Evolutionary conservation across 768 basidiomycete genomes (phyloP), one percentile per base, ranked within the genome.

Genomic region (Lactarius pseudohatsudake): DNA sequence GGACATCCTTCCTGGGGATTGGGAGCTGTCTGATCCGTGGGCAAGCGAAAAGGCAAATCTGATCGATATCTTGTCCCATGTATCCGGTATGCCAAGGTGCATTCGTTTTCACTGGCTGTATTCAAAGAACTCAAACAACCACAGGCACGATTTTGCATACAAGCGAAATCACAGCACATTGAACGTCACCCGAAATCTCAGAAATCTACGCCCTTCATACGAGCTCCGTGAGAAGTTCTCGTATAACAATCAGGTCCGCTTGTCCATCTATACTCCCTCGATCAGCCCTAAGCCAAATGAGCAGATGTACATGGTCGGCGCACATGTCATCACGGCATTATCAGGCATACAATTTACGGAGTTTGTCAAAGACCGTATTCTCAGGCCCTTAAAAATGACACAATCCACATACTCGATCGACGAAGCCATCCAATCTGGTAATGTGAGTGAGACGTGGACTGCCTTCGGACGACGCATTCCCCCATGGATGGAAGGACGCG

Each of bases 341-440:
- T 40, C 38, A 0, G 76, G 72, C 2, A 36, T 61, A 45, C 53
- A 75, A 1, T 83, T 79, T 64, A 70, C 72, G 10, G 73, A 77
- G 4, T 85, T 82, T 41, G 80, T 82, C 18, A 68, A 75, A 28
- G 74, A 76, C 38, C 80, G 81, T 9, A 75, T 84, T 16, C 77
- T 83, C 58, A 36, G 62, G 0, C 81, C 81, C 0, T 66, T 84
- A 10, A 72, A 72, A 22, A 83, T 84, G 82, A 64, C 71, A 0
- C 72, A 74, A 2, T 78, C 81, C 1, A 82, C 80, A 0, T 80
- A 77, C 62, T 78, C 74, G 1, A 74, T 75, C 0, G 45, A 65
- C 7, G 75, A 74, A n/a, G 82, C 81, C 2, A 61, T 61, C 22
- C 62, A 57, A 9, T 71, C 73, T 0, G 79, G 79, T 7, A 75